A percentile compares a stretch with the other conserved stretches of the same genome.
phyloP scores from a whole-genome alignment of 2,329 filamentous ascomycete species.

The Aquanectria penicillioides region DNA sequence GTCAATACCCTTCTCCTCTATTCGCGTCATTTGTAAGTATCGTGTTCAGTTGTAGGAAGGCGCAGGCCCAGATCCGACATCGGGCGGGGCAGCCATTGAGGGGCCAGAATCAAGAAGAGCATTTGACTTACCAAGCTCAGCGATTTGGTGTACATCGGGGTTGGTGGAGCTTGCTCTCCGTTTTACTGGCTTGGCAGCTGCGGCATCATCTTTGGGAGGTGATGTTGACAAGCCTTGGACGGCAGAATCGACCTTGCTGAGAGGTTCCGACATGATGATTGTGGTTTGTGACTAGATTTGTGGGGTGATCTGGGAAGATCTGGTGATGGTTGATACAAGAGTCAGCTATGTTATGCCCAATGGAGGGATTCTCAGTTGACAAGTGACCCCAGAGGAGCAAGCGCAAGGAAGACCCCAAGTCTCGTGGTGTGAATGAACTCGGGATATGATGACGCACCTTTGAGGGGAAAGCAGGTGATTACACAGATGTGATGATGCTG shows the following conservation, averaged over 20 bases:
- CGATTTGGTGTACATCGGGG: conserved; percentile 77
- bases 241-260: conserved; percentile 92
- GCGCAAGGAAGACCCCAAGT: neutral
- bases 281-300: conserved; percentile 29
- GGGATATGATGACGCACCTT: conserved; percentile 27
- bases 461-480: conserved; percentile 36
- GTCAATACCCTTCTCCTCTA: conserved; percentile 79
- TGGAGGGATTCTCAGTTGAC: no score
- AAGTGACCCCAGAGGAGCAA: neutral
- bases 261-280: conserved; percentile 61
- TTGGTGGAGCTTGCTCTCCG: conserved; percentile 78
- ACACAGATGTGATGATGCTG: conserved; percentile 31
- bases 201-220: conserved; percentile 66
- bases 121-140: conserved; percentile 77
- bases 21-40: conserved; percentile 32
- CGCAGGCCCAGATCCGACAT: conserved; percentile 12
- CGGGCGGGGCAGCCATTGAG: conserved; percentile 15
- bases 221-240: conserved; percentile 80
- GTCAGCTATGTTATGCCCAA: neutral
- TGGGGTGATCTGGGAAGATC: conserved; percentile 37
- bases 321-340: conserved; percentile 28
- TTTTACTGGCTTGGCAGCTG: conserved; percentile 45
- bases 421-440: neutral
- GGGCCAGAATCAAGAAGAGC: neutral
- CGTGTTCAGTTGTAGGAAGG: neutral